These are phyloP conservation scores for Trichoderma arundinaceum DNA, from an alignment of 2,329 filamentous ascomycete species.

Conservation along the genomic window DNA sequence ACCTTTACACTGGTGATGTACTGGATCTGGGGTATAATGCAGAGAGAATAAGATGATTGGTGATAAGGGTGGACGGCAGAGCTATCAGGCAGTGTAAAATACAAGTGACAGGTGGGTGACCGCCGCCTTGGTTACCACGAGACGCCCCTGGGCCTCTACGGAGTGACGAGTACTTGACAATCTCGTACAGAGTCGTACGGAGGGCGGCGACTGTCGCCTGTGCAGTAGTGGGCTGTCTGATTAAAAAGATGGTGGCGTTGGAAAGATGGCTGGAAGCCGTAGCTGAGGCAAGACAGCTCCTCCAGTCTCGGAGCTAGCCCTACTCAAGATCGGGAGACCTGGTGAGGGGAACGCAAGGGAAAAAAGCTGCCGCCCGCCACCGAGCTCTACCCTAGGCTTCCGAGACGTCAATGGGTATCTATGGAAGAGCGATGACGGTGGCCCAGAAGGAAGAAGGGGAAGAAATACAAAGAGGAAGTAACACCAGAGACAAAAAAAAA, in stretches of 20 bases:
- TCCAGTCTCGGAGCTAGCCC: constrained; percentile 15
- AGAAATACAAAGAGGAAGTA: not conserved
- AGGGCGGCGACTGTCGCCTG: not conserved
- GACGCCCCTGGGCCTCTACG: not conserved
- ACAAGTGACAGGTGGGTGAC: constrained; percentile 21
- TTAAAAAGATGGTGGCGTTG: constrained; percentile 17
- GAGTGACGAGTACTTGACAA: not conserved
- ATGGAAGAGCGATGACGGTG: not conserved
- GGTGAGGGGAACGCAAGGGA: constrained; percentile 25
- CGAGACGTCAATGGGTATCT: not conserved
- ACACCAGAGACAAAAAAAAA: not conserved
- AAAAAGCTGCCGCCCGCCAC: constrained; percentile 7
- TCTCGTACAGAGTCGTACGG: not conserved
- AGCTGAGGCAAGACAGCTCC: constrained; percentile 29
- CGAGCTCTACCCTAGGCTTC: not conserved
- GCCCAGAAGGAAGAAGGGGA: not conserved
- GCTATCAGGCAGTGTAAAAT: constrained; percentile 5
- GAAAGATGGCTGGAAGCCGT: constrained; percentile 4
- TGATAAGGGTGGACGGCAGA: not conserved
- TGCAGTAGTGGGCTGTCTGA: constrained; percentile 8
- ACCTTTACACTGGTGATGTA: not conserved
- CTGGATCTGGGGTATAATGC: constrained; percentile 21
- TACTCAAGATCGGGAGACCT: constrained; percentile 12
- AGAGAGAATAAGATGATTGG: constrained; percentile 12
- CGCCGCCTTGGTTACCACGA: constrained; percentile 6